These are phyloP conservation scores for Sporothrix dimorphospora DNA, from an alignment of 2,329 filamentous ascomycete genomes.

Conservation along the genomic window DNA sequence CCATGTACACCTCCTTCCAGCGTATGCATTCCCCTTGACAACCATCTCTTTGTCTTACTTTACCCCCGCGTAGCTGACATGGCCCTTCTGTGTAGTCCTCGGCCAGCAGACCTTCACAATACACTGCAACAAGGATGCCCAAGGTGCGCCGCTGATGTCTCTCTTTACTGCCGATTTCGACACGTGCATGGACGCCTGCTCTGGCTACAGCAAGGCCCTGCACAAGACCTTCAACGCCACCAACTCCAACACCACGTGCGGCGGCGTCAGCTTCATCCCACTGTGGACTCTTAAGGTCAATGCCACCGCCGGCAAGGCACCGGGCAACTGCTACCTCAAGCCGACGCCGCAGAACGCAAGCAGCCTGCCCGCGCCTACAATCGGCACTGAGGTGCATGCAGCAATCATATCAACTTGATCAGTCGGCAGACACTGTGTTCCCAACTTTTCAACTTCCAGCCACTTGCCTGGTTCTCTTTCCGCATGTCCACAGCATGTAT, in stretches of 20 bases:
- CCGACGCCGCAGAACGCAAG: slow-evolving; percentile 42
- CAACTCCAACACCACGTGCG: slow-evolving; percentile 43
- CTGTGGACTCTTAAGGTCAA: slow-evolving; percentile 46
- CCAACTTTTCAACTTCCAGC: background rate
- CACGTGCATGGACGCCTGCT: slow-evolving; percentile 54
- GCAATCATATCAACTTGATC: slow-evolving; percentile 37
- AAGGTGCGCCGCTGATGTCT: slow-evolving; percentile 44
- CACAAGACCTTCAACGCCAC: slow-evolving; percentile 18
- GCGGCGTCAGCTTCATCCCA: slow-evolving; percentile 48
- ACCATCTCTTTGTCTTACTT: background rate
- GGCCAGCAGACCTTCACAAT: slow-evolving; percentile 45
- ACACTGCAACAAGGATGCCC: slow-evolving; percentile 50
- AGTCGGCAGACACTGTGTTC: background rate
- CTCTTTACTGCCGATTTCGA: slow-evolving; percentile 50
- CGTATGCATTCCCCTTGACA: slow-evolving; percentile 38
- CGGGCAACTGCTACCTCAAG: slow-evolving; percentile 53
- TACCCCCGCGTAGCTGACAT: background rate
- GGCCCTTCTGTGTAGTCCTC: slow-evolving; percentile 40
- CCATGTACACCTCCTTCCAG: slow-evolving; percentile 44
- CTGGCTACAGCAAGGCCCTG: slow-evolving; percentile 44
- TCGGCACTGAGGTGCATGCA: slow-evolving; percentile 44
- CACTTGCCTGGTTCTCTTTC: background rate
- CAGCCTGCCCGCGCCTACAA: slow-evolving; percentile 39
- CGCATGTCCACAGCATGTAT: background rate
- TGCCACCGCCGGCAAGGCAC: slow-evolving; percentile 42